Evolutionary conservation across 1,284 basidiomycete species (phyloP).

Genomic region (Fomitiporia mediterranea): DNA sequence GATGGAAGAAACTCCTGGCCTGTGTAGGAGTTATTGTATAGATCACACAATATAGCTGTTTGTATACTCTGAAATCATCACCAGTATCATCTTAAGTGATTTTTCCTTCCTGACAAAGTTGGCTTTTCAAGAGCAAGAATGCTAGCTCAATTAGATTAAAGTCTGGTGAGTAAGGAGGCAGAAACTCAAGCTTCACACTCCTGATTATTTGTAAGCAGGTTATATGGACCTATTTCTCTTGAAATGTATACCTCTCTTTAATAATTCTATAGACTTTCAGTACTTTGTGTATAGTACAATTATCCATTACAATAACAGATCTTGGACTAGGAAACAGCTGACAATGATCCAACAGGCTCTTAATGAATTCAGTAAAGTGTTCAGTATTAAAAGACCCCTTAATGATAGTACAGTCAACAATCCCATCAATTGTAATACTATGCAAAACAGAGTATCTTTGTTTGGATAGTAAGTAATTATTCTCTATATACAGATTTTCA

Average conservation of each 20-base stretch:
- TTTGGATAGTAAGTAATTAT: slow-evolving; percentile 14
- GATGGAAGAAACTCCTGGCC: too few relatives aligned
- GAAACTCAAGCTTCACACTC: slow-evolving; percentile 18
- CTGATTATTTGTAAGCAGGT: background rate
- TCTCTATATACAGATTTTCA: background rate
- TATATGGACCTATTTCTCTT: background rate
- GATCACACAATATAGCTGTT: too few relatives aligned
- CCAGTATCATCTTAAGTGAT: background rate
- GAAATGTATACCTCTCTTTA: too few relatives aligned
- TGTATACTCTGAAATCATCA: too few relatives aligned
- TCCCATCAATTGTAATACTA: slow-evolving; percentile 29
- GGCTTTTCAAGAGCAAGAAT: slow-evolving; percentile 19
- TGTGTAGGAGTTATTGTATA: too few relatives aligned
- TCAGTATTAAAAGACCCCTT: slow-evolving; percentile 27
- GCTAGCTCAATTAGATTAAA: slow-evolving; percentile 23
- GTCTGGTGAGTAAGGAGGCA: slow-evolving; percentile 24
- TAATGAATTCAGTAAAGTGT: slow-evolving; percentile 28
- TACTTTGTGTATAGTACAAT: too few relatives aligned
- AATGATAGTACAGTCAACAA: slow-evolving; percentile 23
- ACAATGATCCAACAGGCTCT: slow-evolving; percentile 30
- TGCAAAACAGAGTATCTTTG: slow-evolving; percentile 34
- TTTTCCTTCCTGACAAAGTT: background rate
- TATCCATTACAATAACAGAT: too few relatives aligned
- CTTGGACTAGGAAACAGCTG: too few relatives aligned
- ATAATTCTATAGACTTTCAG: too few relatives aligned